Conservation (phyloP, 495 filamentous ascomycete species). For the Neurospora sp. region DNA sequence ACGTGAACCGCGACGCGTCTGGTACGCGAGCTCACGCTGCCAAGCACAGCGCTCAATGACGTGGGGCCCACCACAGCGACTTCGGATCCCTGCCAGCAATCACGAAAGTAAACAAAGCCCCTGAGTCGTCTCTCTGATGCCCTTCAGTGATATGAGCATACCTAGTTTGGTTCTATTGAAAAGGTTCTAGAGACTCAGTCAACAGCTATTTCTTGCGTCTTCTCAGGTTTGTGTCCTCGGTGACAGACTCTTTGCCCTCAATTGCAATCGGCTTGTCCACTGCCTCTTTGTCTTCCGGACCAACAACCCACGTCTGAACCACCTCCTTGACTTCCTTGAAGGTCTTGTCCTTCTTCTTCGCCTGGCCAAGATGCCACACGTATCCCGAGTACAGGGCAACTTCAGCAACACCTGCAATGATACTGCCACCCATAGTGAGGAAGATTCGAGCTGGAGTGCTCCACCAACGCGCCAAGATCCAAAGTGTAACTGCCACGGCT, state of each 20-base stretch:
- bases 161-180: neutral
- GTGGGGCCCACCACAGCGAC: neutral
- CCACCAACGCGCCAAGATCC: conserved; percentile 63
- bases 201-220: conserved; percentile 18
- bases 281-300: conserved; percentile 26
- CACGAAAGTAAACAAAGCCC: neutral
- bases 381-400: conserved; percentile 83
- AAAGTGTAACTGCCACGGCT: conserved; percentile 59
- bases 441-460: conserved; percentile 57
- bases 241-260: conserved; percentile 1
- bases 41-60: neutral
- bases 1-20: neutral
- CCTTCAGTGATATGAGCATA: neutral
- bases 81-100: neutral
- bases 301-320: conserved; percentile 61
- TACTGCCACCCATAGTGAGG: conserved; percentile 56
- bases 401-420: conserved; percentile 74
- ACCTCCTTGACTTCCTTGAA: conserved; percentile 62
- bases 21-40: neutral
- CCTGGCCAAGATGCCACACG: conserved; percentile 63
- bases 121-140: neutral
- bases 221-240: conserved; percentile 19
- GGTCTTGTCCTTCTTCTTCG: conserved; percentile 53
- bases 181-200: neutral
- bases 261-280: conserved; percentile 29